Evolutionary conservation across 345 rosid genomes (phyloP), one percentile per base, ranked within the genome.

Genomic region (Pistacia integerrima): DNA sequence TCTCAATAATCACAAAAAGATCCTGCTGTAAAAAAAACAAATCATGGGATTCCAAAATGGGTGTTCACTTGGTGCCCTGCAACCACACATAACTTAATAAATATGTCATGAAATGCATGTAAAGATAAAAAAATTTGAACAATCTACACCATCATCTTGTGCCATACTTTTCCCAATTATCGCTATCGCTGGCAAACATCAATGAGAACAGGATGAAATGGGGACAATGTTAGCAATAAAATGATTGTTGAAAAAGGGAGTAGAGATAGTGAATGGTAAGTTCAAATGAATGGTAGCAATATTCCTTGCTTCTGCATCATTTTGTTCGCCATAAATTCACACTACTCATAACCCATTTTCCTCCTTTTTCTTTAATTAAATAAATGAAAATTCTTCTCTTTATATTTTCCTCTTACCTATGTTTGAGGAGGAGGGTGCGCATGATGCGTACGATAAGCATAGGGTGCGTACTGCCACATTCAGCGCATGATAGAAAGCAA

Each of bases 251-350:
- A 68, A 64, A 76, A 68, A 67, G 61, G 64, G 16, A 8, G 58
- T 30, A 46, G 36, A 64, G 22, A 22, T 22, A 22, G 22, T 22
- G 57, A 64, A 76, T 71, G 73, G 72, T 73, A 75, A 82, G 73
- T 82, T 78, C 64, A 84, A 76, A 63, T 67, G 81, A 77, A 76
- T 56, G 76, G 76, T 74, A 83, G 82, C 82, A 81, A 88, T 66
- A 84, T 86, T 80, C 85, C 84, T 86, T 84, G 64, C 79, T 57
- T 68, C 70, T 76, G 77, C 75, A 94, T 94, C 82, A 94, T 94
- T 77, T 83, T 91, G 97, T 90, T 94, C 86, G 97, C 98, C 98
- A 92, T 85, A 85, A 78, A 67, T 81, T 68, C 65, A 72, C 86
- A 79, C 77, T 51, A 51, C 82, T 86, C 86, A 82, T 81, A 57